phyloP scores from a whole-genome alignment of 768 basidiomycete species.

The Neoboletus magnificus region DNA sequence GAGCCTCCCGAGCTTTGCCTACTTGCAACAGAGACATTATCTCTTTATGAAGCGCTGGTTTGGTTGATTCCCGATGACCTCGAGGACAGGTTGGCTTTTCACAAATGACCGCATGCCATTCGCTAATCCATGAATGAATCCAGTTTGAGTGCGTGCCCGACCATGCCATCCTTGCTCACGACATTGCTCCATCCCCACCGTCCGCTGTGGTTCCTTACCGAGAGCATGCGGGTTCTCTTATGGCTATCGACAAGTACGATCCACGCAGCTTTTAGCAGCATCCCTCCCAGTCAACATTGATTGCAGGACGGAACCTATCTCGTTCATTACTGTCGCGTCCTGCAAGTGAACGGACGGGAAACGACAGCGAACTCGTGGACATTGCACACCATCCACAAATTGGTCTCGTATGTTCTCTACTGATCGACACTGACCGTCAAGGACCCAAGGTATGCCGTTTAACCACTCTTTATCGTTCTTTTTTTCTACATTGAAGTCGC shows the following conservation, averaged over 20 bases:
- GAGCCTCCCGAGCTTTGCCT: constrained; percentile 21
- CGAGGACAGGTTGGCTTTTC: constrained; percentile 32
- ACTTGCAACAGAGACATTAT: constrained; percentile 42
- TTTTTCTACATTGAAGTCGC: background rate
- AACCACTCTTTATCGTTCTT: background rate
- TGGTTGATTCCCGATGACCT: constrained; percentile 45
- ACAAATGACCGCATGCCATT: background rate
- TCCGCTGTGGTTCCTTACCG: constrained; percentile 48
- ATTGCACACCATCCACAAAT: constrained; percentile 40
- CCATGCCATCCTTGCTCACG: constrained; percentile 40
- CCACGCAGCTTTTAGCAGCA: background rate
- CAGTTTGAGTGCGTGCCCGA: constrained; percentile 41
- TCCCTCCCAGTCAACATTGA: constrained; percentile 6
- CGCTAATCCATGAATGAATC: background rate
- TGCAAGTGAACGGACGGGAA: constrained; percentile 19
- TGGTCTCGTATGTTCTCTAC: constrained; percentile 45
- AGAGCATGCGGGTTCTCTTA: constrained; percentile 48
- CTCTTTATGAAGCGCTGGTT: constrained; percentile 53
- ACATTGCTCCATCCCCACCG: constrained; percentile 50
- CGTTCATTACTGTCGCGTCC: constrained; percentile 42
- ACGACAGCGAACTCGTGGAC: constrained; percentile 23
- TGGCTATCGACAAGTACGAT: constrained; percentile 47
- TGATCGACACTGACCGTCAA: constrained; percentile 41
- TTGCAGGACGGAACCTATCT: constrained; percentile 43
- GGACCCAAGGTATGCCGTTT: constrained; percentile 39